Percentiles rank a stretch among this genome's conserved stretches.
Evolutionary conservation across 164 flowering plant genomes (phyloP).

Genomic region (Umbellularia californica): DNA sequence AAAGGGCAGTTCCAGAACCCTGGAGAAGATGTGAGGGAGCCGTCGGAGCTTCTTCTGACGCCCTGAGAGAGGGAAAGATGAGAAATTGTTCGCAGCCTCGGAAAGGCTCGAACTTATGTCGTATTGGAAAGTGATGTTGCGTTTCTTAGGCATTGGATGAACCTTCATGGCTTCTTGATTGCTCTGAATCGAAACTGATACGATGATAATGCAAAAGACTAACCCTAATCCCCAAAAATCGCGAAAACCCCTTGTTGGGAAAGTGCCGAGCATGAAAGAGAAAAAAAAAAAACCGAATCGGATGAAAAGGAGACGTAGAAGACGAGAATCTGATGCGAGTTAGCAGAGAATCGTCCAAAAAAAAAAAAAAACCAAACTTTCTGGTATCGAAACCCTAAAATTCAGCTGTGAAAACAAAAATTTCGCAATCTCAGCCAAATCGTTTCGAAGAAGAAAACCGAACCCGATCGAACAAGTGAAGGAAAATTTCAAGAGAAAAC

Average conservation of each 20-base stretch:
- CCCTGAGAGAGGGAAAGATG: constrained; percentile 8
- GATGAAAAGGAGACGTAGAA: too few relatives aligned
- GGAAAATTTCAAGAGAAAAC: not conserved
- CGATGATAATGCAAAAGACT: too few relatives aligned
- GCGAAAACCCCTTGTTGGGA: not conserved
- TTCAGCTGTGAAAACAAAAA: too few relatives aligned
- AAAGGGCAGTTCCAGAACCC: constrained; percentile 72
- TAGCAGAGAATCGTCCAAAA: too few relatives aligned
- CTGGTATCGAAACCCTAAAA: too few relatives aligned
- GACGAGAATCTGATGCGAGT: too few relatives aligned
- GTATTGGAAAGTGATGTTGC: constrained; percentile 44
- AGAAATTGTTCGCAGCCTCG: not conserved
- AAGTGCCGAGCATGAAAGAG: not conserved
- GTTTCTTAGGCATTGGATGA: constrained; percentile 47
- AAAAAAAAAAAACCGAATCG: too few relatives aligned
- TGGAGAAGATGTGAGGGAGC: constrained; percentile 73
- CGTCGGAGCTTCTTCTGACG: constrained; percentile 65
- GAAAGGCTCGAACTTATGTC: constrained; percentile 23
- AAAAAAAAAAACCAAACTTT: too few relatives aligned
- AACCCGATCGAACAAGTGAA: not conserved
- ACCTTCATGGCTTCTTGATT: constrained; percentile 28
- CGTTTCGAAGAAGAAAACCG: too few relatives aligned
- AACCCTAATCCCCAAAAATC: too few relatives aligned
- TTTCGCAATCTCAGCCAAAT: too few relatives aligned
- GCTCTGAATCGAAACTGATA: not conserved